Conservation (phyloP, 495 filamentous ascomycete genomes). For the Neurospora sp. region DNA sequence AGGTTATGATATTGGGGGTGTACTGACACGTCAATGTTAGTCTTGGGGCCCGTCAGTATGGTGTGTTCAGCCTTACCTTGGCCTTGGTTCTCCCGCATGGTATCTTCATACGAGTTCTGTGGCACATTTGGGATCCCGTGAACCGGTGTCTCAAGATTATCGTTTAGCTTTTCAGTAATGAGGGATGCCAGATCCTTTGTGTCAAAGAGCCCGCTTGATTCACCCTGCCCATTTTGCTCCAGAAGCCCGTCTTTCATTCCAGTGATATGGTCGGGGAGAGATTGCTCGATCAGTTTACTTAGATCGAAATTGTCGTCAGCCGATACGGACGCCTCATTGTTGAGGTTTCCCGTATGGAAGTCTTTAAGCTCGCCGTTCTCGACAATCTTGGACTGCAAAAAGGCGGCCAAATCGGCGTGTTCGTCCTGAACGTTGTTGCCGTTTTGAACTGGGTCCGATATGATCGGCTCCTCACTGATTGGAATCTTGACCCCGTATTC, state of each 20-base stretch:
- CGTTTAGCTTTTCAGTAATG: slow-evolving; percentile 17
- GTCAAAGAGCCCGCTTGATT: slow-evolving; percentile 3
- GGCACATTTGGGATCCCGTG: slow-evolving; percentile 12
- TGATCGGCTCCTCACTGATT: slow-evolving; percentile 20
- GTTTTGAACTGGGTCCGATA: slow-evolving; percentile 6
- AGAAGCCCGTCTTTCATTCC: slow-evolving; percentile 6
- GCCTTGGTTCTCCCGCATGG: background rate
- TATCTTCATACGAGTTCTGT: background rate
- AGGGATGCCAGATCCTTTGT: slow-evolving; percentile 16
- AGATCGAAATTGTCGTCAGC: slow-evolving; percentile 10
- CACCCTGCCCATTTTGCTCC: slow-evolving; percentile 1
- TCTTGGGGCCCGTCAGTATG: slow-evolving; percentile 9
- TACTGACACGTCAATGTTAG: background rate
- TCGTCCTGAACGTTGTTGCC: slow-evolving; percentile 15
- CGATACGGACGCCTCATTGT: background rate
- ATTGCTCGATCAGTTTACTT: slow-evolving; percentile 17
- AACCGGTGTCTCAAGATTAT: background rate
- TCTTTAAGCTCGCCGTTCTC: slow-evolving; percentile 6
- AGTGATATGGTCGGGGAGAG: slow-evolving; percentile 6
- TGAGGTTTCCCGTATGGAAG: background rate
- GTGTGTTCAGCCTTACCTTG: background rate
- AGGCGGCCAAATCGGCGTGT: slow-evolving; percentile 22
- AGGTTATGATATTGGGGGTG: slow-evolving; percentile 14
- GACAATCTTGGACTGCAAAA: slow-evolving; percentile 15
- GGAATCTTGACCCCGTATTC: slow-evolving; percentile 30